Conservation (phyloP, 257 asterid species). For the Petunia secreta region DNA sequence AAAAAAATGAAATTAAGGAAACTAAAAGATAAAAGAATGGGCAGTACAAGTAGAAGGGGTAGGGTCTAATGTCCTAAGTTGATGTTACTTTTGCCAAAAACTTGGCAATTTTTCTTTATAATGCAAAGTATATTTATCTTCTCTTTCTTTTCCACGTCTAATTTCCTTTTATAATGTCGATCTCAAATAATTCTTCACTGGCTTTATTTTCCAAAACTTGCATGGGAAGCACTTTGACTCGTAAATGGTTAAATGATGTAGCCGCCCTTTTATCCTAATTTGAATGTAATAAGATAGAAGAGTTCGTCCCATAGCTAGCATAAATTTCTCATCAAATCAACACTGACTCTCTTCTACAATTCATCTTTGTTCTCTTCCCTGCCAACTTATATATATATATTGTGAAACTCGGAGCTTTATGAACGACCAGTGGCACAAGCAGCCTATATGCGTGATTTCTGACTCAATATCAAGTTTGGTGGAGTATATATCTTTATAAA, state of each 20-base stretch:
- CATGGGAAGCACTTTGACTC: not conserved
- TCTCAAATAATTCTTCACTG: not conserved
- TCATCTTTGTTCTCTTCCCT: too few species aligned
- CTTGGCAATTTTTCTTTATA: slow-evolving; percentile 36
- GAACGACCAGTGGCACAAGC: too few species aligned
- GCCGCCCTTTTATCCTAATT: not conserved
- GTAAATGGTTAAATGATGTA: too few species aligned
- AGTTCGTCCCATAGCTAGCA: not conserved
- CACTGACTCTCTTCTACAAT: too few species aligned
- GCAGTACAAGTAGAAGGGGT: slow-evolving; percentile 26
- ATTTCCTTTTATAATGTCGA: not conserved
- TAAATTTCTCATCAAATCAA: too few species aligned
- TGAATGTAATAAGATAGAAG: not conserved
- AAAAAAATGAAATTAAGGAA: slow-evolving; percentile 4
- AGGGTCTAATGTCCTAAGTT: slow-evolving; percentile 43
- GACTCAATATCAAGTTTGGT: too few species aligned
- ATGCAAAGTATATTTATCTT: not conserved
- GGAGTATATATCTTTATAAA: too few species aligned
- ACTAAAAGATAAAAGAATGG: slow-evolving; percentile 16
- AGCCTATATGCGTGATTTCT: too few species aligned
- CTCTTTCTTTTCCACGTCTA: not conserved
- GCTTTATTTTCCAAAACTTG: not conserved
- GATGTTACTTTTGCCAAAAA: slow-evolving; percentile 40
- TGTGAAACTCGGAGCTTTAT: too few species aligned
- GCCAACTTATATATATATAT: too few species aligned